These are phyloP conservation scores for Alternaria angustiovoidea DNA, from an alignment of 2,329 filamentous ascomycete species.

Conservation along the genomic window DNA sequence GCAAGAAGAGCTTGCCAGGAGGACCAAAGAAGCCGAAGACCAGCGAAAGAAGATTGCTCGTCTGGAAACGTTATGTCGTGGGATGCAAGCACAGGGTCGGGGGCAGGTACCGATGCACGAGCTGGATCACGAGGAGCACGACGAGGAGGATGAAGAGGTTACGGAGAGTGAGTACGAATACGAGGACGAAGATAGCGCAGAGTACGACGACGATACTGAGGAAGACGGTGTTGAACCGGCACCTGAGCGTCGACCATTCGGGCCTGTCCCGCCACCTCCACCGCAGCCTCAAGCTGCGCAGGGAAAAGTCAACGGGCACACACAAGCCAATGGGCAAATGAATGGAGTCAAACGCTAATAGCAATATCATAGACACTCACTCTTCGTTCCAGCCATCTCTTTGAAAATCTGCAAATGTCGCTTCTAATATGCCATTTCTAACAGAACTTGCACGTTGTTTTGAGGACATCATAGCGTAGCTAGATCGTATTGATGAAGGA, in stretches of 20 bases:
- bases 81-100: conserved; percentile 94
- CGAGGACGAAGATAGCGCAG: conserved; percentile 57
- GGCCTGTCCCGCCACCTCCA: conserved; percentile 49
- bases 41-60: conserved; percentile 87
- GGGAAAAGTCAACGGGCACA: conserved; percentile 49
- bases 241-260: conserved; percentile 46
- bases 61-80: conserved; percentile 91
- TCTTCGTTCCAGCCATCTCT: conserved; percentile 2
- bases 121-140: conserved; percentile 48
- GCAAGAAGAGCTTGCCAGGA: conserved; percentile 75
- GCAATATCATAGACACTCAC: conserved; percentile 22
- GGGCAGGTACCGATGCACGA: conserved; percentile 66
- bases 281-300: conserved; percentile 44
- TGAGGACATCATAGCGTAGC: background rate
- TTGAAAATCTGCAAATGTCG: conserved; percentile 5
- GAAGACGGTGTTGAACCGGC: conserved; percentile 59
- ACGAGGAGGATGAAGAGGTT: conserved; percentile 64
- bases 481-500: background rate
- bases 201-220: conserved; percentile 64
- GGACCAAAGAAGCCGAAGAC: conserved; percentile 78
- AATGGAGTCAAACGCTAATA: conserved; percentile 51
- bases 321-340: conserved; percentile 49
- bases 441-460: background rate
- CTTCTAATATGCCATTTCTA: background rate
- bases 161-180: conserved; percentile 54